Conservation (phyloP, 495 filamentous ascomycete species). For the Cercophora newfieldiana region DNA sequence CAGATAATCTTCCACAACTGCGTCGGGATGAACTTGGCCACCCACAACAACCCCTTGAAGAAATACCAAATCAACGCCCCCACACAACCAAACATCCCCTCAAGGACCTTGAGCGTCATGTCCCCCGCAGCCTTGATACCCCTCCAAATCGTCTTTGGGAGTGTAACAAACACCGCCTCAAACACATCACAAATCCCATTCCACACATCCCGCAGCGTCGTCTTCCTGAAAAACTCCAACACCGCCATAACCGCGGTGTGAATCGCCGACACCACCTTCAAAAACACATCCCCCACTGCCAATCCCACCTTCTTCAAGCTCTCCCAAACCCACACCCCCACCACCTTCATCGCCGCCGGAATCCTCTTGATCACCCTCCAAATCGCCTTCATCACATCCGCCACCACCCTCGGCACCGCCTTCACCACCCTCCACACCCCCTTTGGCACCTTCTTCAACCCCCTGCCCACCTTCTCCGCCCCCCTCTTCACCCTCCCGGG, state of each 20-base stretch:
- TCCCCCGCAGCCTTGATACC: conserved; percentile 29
- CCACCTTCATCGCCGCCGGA: conserved; percentile 32
- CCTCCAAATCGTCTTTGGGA: conserved; percentile 34
- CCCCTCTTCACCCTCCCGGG: conserved; percentile 30
- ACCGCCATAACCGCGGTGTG: conserved; percentile 40
- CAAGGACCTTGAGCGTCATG: conserved; percentile 25
- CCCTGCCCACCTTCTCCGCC: conserved; percentile 16
- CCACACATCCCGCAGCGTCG: conserved; percentile 43
- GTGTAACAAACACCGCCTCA: conserved; percentile 32
- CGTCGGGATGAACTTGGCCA: conserved; percentile 36
- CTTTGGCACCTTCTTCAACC: conserved; percentile 22
- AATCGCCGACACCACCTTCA: conserved; percentile 32
- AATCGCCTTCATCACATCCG: conserved; percentile 23
- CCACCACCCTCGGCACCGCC: conserved; percentile 25
- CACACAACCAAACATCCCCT: conserved; percentile 32
- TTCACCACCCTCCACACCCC: conserved; percentile 17
- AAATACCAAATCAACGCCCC: conserved; percentile 34
- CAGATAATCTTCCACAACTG: conserved; percentile 37
- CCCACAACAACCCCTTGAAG: conserved; percentile 25
- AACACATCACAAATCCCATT: conserved; percentile 36
- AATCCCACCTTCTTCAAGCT: conserved; percentile 30
- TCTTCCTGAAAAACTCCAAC: conserved; percentile 36
- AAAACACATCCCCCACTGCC: conserved; percentile 30
- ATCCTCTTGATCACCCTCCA: conserved; percentile 32
- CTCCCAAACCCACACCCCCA: conserved; percentile 35